Evolutionary conservation across 164 flowering plant species (phyloP).

Genomic region (Umbellularia californica): DNA sequence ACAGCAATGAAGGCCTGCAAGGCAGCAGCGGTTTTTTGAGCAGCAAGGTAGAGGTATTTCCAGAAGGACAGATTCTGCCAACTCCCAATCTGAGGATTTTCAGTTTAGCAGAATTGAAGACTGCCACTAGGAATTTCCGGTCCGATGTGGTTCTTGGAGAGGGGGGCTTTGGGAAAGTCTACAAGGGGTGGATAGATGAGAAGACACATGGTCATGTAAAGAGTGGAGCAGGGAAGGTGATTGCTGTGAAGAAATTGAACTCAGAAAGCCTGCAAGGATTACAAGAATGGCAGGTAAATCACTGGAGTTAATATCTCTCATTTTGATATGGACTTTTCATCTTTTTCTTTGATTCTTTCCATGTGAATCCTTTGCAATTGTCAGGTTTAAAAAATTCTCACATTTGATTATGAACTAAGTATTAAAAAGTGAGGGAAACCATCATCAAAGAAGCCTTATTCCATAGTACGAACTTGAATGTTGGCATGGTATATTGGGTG

Average conservation of each 20-base stretch:
- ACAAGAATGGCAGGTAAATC: constrained; percentile 65
- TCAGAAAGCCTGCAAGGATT: constrained; percentile 59
- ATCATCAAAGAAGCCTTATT: too few relatives aligned
- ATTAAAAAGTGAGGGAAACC: too few relatives aligned
- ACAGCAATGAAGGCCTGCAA: constrained; percentile 4
- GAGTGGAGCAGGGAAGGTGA: constrained; percentile 39
- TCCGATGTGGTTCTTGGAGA: constrained; percentile 51
- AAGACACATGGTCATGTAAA: constrained; percentile 42
- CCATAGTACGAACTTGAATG: too few relatives aligned
- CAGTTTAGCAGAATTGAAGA: constrained; percentile 49
- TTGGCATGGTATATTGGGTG: too few relatives aligned
- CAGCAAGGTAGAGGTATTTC: constrained; percentile 21
- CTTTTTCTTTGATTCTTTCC: too few relatives aligned
- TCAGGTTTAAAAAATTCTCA: too few relatives aligned
- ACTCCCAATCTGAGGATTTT: constrained; percentile 45
- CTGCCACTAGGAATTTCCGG: constrained; percentile 51
- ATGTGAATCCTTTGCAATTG: too few relatives aligned
- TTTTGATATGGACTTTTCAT: too few relatives aligned
- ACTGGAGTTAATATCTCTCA: background rate
- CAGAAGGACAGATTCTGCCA: constrained; percentile 41
- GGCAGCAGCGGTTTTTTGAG: background rate
- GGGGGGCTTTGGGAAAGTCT: constrained; percentile 77
- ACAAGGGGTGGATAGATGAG: constrained; percentile 65
- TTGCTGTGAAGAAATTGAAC: constrained; percentile 71
- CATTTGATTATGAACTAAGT: too few relatives aligned